These are phyloP conservation scores for Dunaliella primolecta DNA, from an alignment of 139 green algal genomes.

Conservation along the genomic window DNA sequence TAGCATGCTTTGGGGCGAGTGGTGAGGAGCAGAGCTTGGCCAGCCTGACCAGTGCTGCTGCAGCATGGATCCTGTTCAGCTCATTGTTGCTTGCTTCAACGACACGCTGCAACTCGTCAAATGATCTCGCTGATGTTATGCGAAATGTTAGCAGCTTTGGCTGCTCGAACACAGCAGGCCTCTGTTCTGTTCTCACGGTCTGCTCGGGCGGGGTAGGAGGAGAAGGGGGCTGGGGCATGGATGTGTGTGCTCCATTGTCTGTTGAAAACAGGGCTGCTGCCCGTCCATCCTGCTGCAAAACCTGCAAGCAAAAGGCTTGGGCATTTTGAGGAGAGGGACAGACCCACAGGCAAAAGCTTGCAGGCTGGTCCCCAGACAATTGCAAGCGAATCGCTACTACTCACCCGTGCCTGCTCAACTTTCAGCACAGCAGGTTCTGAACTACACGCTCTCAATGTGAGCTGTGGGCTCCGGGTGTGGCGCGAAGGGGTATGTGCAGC, in stretches of 20 bases:
- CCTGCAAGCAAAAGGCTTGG: neutral
- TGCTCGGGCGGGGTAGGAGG: neutral
- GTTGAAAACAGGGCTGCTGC: neutral
- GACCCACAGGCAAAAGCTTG: neutral
- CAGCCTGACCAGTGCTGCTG: constrained; percentile 4
- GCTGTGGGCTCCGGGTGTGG: too few species aligned
- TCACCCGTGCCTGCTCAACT: neutral
- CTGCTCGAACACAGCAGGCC: too few species aligned
- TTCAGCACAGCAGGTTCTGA: neutral
- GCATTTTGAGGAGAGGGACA: neutral
- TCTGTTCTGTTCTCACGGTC: too few species aligned
- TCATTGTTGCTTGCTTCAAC: neutral
- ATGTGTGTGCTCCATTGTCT: neutral
- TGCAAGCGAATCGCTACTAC: too few species aligned
- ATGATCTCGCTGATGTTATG: neutral
- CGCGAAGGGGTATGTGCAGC: too few species aligned
- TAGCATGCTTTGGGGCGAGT: too few species aligned
- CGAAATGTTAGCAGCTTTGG: neutral
- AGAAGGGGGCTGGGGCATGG: neutral
- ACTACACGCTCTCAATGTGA: neutral
- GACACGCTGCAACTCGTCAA: neutral
- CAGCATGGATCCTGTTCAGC: constrained; percentile 1
- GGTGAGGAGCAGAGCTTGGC: constrained; percentile 1
- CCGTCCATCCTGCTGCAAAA: neutral
- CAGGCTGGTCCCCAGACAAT: neutral